Conservation (phyloP, 1,139 yeast species). For the Yamadazyma aaseri region DNA sequence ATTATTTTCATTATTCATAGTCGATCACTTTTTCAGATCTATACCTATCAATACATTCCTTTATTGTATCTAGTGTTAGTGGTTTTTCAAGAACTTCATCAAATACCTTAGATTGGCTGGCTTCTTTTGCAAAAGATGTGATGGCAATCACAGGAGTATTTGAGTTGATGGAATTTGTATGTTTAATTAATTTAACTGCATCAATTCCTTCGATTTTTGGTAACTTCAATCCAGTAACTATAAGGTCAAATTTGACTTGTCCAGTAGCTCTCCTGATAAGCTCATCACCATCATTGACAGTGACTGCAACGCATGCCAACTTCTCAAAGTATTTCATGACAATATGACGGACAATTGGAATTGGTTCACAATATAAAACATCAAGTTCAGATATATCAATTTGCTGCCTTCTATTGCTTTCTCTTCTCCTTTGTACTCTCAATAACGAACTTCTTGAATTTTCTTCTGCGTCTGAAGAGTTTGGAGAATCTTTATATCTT, state of each 20-base stretch:
- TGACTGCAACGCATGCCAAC: conserved; percentile 78
- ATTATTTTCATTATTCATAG: conserved; percentile 19
- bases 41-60: conserved; percentile 23
- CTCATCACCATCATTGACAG: conserved; percentile 80
- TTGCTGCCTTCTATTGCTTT: conserved; percentile 41
- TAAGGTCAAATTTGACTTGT: conserved; percentile 78
- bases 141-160: conserved; percentile 77
- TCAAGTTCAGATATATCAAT: conserved; percentile 43
- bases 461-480: conserved; percentile 72
- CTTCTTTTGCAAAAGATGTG: conserved; percentile 73
- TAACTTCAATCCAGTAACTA: conserved; percentile 71
- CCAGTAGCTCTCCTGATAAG: conserved; percentile 80
- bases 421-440: conserved; percentile 59
- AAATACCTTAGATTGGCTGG: conserved; percentile 55
- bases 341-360: conserved; percentile 75
- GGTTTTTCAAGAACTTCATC: conserved; percentile 80
- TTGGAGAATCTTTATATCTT: conserved; percentile 50
- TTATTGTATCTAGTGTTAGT: conserved; percentile 37
- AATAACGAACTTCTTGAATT: conserved; percentile 46
- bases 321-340: conserved; percentile 63
- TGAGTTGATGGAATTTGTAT: conserved; percentile 73
- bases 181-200: conserved; percentile 73
- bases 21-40: conserved; percentile 30
- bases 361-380: conserved; percentile 81
- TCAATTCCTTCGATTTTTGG: conserved; percentile 71